Evolutionary conservation across 148 eudicot species (phyloP), one percentile per base, ranked within the genome.

Genomic region (Tetragonia tetragonoides): DNA sequence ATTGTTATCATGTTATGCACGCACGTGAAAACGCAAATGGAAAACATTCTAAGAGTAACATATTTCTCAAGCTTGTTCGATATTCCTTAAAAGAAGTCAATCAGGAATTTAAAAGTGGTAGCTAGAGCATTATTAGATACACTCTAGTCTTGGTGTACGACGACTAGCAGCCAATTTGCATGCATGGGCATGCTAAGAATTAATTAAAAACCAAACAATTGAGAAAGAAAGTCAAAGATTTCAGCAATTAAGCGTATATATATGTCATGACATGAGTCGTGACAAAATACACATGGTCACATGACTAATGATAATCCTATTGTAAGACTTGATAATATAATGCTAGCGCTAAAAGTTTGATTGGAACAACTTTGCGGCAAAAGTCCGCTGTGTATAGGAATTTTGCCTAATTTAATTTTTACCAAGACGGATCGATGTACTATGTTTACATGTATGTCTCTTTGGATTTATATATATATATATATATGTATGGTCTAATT

Each of bases 141-240:
- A n/a, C n/a, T n/a, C n/a, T n/a, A n/a, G n/a, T n/a, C n/a, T n/a
- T n/a, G n/a, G n/a, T n/a, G n/a, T n/a, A n/a, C n/a, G 34, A 28
- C 34, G 39, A 34, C 1, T 42, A 78, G 78, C 74, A 80, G 75
- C 65, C 79, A 75, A 75, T 44, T 8, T 71, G 34, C 0, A 28
- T 28, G 75, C 75, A 78, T 78, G 70, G 80, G 20, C 66, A 67
- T 66, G 73, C 59, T 70, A 69, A 69, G 34, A 63, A 69, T 49
- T 11, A 42, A n/a, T n/a, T n/a, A 16, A 65, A 10, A 46, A 4
- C 0, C 49, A 44, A 11, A 56, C 23, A 46, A 47, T 37, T 39
- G n/a, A 11, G n/a, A 63, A 15, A 28, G 59, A 37, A 44, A 75
- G 75, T 80, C 75, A 56, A 74, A 24, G 44, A 80, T 74, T 73